Evolutionary conservation across 352 stramenopile genomes (phyloP).

Genomic region (Globisporangium cederbergense): DNA sequence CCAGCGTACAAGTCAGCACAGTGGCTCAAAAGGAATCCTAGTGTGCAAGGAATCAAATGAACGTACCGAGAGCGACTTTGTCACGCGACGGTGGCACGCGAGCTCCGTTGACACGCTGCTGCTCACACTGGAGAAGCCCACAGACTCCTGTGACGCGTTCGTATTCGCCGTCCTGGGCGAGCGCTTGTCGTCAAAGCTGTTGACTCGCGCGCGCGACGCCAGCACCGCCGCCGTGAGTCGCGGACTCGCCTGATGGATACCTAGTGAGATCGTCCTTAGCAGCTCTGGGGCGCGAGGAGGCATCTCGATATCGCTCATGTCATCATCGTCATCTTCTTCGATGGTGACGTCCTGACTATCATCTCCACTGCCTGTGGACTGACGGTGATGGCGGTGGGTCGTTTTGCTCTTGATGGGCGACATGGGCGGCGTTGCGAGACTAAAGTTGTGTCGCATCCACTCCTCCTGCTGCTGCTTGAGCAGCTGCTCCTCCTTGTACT

Average conservation of each 20-base stretch:
- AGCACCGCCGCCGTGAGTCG: constrained; percentile 41
- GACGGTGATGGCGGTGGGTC: neutral
- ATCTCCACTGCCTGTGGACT: neutral
- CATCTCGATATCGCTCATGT: constrained; percentile 18
- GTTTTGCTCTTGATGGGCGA: constrained; percentile 25
- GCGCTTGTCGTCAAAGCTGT: constrained; percentile 25
- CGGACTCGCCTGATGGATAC: constrained; percentile 38
- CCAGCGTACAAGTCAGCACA: neutral
- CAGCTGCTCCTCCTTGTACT: constrained; percentile 58
- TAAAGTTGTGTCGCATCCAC: constrained; percentile 55
- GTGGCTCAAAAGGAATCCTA: neutral
- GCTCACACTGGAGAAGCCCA: constrained; percentile 45
- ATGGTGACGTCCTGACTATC: constrained; percentile 4
- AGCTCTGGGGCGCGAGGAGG: constrained; percentile 30
- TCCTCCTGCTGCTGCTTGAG: constrained; percentile 74
- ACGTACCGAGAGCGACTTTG: constrained; percentile 52
- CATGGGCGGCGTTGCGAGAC: constrained; percentile 24
- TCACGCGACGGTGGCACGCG: constrained; percentile 51
- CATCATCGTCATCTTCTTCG: constrained; percentile 18
- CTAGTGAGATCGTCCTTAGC: constrained; percentile 44
- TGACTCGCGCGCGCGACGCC: constrained; percentile 36
- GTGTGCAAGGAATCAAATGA: no score
- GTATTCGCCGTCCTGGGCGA: constrained; percentile 12
- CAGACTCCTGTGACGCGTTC: constrained; percentile 23
- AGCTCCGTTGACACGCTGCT: constrained; percentile 59